phyloP scores from a whole-genome alignment of 2,329 filamentous ascomycete genomes.

The Stemphylium beticola region DNA sequence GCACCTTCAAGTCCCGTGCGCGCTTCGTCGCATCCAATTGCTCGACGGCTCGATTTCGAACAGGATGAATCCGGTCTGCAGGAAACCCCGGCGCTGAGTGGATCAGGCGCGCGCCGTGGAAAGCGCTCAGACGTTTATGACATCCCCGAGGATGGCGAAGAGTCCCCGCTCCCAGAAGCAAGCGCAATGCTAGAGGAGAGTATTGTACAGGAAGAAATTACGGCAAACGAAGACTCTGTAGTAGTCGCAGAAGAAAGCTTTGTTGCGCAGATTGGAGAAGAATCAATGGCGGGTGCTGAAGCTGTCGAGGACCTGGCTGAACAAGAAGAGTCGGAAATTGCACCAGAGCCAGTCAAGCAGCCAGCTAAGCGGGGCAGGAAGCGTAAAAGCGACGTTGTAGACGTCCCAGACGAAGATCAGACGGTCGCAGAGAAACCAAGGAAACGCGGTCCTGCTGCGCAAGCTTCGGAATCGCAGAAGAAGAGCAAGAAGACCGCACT shows the following conservation, averaged over 20 bases:
- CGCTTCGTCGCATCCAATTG: slow-evolving; percentile 51
- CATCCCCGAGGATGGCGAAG: slow-evolving; percentile 31
- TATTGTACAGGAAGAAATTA: slow-evolving; percentile 41
- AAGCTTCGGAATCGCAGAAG: slow-evolving; percentile 21
- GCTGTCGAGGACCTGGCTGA: slow-evolving; percentile 25
- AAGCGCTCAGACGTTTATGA: slow-evolving; percentile 41
- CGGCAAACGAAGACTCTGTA: slow-evolving; percentile 31
- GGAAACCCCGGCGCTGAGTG: slow-evolving; percentile 43
- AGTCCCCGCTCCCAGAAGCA: slow-evolving; percentile 35
- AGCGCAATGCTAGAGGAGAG: slow-evolving; percentile 42
- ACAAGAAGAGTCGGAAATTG: slow-evolving; percentile 39
- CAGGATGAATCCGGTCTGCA: slow-evolving; percentile 47
- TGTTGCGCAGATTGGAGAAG: slow-evolving; percentile 36
- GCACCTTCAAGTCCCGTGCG: slow-evolving; percentile 35
- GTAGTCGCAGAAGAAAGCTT: slow-evolving; percentile 38
- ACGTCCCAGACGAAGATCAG: slow-evolving; percentile 25
- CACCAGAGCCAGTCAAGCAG: slow-evolving; percentile 32
- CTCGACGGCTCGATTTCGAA: slow-evolving; percentile 63
- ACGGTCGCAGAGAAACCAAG: slow-evolving; percentile 20
- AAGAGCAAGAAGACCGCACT: slow-evolving; percentile 28
- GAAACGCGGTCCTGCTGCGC: slow-evolving; percentile 24
- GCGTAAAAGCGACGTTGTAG: slow-evolving; percentile 36
- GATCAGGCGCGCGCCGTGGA: slow-evolving; percentile 40
- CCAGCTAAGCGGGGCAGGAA: slow-evolving; percentile 37
- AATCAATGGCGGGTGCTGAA: slow-evolving; percentile 29